Conservation (phyloP, 2,329 filamentous ascomycete species). For the Hypoxylon sp. region DNA sequence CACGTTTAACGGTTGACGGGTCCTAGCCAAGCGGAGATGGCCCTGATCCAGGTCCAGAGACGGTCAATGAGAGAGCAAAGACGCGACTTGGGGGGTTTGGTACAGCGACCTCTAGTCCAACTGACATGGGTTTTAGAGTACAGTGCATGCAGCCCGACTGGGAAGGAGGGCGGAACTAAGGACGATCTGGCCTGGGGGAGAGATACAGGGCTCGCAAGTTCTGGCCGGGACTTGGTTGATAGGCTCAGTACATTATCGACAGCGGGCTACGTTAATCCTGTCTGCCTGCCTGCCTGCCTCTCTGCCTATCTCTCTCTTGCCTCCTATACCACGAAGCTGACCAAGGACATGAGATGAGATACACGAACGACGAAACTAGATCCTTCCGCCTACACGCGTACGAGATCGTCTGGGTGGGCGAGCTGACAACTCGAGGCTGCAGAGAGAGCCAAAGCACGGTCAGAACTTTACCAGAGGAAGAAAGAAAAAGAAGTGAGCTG, state of each 20-base stretch:
- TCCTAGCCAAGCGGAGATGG: slow-evolving; percentile 42
- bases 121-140: slow-evolving; percentile 44
- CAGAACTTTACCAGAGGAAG: slow-evolving; percentile 24
- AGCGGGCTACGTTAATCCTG: too few species aligned
- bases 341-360: slow-evolving; percentile 4
- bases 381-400: slow-evolving; percentile 7
- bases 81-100: slow-evolving; percentile 44
- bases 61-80: slow-evolving; percentile 36
- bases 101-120: slow-evolving; percentile 46
- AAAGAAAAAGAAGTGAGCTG: slow-evolving; percentile 11
- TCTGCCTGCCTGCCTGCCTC: too few species aligned
- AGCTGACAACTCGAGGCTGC: slow-evolving; percentile 8
- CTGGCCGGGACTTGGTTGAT: slow-evolving; percentile 42
- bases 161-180: slow-evolving; percentile 46
- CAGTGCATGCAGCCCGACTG: slow-evolving; percentile 46
- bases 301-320: slow-evolving; percentile 9
- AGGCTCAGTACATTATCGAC: slow-evolving; percentile 33
- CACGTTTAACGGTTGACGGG: slow-evolving; percentile 43
- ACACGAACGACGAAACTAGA: slow-evolving; percentile 6
- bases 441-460: slow-evolving; percentile 3
- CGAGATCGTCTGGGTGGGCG: background rate
- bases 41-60: slow-evolving; percentile 41
- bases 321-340: slow-evolving; percentile 23
- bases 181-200: slow-evolving; percentile 45
- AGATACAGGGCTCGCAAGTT: slow-evolving; percentile 38